These are phyloP conservation scores for Theobroma cacao DNA, from an alignment of 345 rosid species.

Conservation along the genomic window DNA sequence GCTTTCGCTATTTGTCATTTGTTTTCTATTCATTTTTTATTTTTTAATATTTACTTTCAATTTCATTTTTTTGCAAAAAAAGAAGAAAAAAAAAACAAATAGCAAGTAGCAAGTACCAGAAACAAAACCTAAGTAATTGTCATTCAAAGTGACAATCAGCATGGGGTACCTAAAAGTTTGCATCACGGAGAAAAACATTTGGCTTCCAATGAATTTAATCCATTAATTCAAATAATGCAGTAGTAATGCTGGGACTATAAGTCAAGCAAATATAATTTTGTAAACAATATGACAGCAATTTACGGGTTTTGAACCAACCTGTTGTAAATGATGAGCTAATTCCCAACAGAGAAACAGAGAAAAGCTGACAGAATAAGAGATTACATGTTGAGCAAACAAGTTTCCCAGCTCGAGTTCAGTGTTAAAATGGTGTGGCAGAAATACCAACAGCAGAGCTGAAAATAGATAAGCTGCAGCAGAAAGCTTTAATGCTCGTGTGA, in stretches of 20 bases:
- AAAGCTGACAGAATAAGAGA: slow-evolving; percentile 53
- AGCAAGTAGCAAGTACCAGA: background rate
- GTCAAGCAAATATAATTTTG: background rate
- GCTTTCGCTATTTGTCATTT: no score
- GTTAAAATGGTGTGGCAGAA: slow-evolving; percentile 36
- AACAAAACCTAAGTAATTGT: background rate
- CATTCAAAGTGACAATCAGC: background rate
- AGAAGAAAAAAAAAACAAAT: background rate
- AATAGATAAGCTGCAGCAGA: slow-evolving; percentile 45
- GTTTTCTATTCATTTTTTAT: no score
- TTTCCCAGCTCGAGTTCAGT: slow-evolving; percentile 39
- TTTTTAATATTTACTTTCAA: no score
- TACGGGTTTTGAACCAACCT: slow-evolving; percentile 43
- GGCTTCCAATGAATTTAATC: background rate
- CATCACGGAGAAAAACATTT: background rate
- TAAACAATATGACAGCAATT: background rate
- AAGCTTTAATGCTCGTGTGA: slow-evolving; percentile 50
- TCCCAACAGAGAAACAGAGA: slow-evolving; percentile 84
- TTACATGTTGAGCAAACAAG: slow-evolving; percentile 52
- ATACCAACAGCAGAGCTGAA: slow-evolving; percentile 43
- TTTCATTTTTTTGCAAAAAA: no score
- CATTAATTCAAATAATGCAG: background rate
- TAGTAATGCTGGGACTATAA: background rate
- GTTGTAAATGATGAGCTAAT: slow-evolving; percentile 70
- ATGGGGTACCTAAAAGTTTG: background rate